Base-by-base conservation (phyloP, 2,329 filamentous ascomycete species). In the Diaporthe sp. region DNA sequence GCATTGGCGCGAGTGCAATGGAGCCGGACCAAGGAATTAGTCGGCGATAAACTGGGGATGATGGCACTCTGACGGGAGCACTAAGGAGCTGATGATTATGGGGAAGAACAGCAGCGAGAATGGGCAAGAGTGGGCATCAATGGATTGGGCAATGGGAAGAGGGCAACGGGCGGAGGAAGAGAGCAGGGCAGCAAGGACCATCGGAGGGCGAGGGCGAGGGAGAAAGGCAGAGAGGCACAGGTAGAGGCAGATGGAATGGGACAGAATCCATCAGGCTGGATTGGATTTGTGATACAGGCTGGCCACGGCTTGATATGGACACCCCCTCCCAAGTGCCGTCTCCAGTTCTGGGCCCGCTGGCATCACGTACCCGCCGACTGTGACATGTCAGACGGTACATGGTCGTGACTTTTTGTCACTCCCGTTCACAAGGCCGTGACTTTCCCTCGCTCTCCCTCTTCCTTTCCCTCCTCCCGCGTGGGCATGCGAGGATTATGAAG, bases 201-300 rank as follows among this genome's bases (percentile, higher is more conserved):
- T 39, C 37, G 47, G 4, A 25, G 15, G 63, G 63, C 28, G 31
- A 51, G 25, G 34, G n/a, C 17, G 25, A 65, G 17, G 42, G 47
- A 12, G 12, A 51, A 22, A n/a, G 57, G 51, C 28, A 34, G n/a
- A 49, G 70, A 49, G 68, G 55, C 60, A 65, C 25, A 47, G 60
- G 60, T 37, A 72, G 47, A 49, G 57, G n/a, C 42, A 31, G 57
- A 73, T 65, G 70, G 70, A 49, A 60, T 61, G 55, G 70, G 44
- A 72, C 15, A 49, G 55, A 60, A 72, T 61, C 57, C 57, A 34
- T 63, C 71, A 73, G 44, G 47, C 31, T 44, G 39, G 57, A 49
- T 63, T 63, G 71, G 71, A 65, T 73, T 73, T 73, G 71, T 73
- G 71, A 65, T 73, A 34, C 47, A 53, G 47, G 55, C 55, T 47